phyloP scores from a whole-genome alignment of 164 flowering plant genomes.

The Tetracentron sinense region DNA sequence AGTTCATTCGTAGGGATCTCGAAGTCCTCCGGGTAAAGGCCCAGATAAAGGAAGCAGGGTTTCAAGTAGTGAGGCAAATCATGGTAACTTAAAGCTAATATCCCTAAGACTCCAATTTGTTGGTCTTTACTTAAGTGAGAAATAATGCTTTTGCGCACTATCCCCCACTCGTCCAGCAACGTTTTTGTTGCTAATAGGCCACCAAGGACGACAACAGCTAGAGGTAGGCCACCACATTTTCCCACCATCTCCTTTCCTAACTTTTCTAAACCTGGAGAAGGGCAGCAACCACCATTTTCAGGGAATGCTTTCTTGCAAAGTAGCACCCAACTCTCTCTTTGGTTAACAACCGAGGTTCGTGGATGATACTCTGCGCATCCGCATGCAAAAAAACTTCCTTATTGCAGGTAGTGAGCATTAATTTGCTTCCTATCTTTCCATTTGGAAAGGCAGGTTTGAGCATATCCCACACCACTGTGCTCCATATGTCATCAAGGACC shows the following conservation, averaged over 20 bases:
- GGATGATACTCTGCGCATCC: background rate
- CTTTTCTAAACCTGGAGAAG: background rate
- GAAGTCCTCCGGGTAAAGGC: conserved; percentile 14
- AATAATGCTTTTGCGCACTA: background rate
- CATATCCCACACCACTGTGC: conserved; percentile 17
- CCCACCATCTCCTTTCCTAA: conserved; percentile 1
- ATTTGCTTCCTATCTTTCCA: conserved; percentile 22
- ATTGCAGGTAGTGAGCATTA: conserved; percentile 36
- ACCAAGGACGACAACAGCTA: conserved; percentile 22
- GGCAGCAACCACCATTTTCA: background rate
- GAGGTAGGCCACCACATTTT: conserved; percentile 22
- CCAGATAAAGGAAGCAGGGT: conserved; percentile 19
- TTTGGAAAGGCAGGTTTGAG: conserved; percentile 31
- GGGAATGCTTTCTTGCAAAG: conserved; percentile 25
- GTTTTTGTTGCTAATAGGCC: conserved; percentile 6
- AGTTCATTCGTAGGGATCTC: background rate
- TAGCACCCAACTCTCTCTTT: conserved; percentile 31
- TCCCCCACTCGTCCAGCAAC: conserved; percentile 7
- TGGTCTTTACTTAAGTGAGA: background rate
- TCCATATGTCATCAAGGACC: conserved; percentile 44
- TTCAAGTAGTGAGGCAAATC: conserved; percentile 16
- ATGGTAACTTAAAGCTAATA: conserved; percentile 16
- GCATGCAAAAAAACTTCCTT: conserved; percentile 19
- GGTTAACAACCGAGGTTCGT: conserved; percentile 7
- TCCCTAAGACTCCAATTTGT: too few relatives aligned